Evolutionary conservation across 257 asterid species (phyloP).

Genomic region (Solanum sitiens): DNA sequence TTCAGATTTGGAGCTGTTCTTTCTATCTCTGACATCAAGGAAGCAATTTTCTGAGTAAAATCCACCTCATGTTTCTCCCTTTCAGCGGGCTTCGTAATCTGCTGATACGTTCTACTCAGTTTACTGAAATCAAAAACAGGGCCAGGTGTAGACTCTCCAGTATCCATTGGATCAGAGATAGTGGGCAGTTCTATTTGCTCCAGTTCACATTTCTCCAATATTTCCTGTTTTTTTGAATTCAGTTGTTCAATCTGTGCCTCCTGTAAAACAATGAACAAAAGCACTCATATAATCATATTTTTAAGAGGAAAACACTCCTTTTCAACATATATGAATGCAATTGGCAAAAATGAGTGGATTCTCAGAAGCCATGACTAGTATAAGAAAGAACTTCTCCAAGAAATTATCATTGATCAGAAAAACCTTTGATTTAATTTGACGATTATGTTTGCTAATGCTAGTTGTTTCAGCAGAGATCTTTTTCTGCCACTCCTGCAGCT

Average conservation of each 20-base stretch:
- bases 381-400: neutral
- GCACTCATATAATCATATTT: neutral
- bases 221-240: constrained; percentile 63
- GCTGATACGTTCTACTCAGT: constrained; percentile 62
- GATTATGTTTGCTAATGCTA: constrained; percentile 74
- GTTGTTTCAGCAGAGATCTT: constrained; percentile 87
- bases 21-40: constrained; percentile 64
- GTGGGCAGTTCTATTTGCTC: constrained; percentile 72
- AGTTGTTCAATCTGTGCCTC: constrained; percentile 80
- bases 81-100: constrained; percentile 63
- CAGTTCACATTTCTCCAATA: constrained; percentile 82
- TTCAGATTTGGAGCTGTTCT: constrained; percentile 91
- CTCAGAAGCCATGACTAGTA: neutral
- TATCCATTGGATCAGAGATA: constrained; percentile 76
- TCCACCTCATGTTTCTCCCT: constrained; percentile 87
- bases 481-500: constrained; percentile 75
- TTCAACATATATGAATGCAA: neutral
- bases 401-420: constrained; percentile 10
- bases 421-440: constrained; percentile 91
- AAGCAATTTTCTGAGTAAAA: constrained; percentile 61
- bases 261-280: constrained; percentile 25
- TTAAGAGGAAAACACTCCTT: neutral
- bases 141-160: constrained; percentile 33
- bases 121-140: constrained; percentile 70
- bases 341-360: neutral